Base-by-base conservation (phyloP, 140 eudicot genomes). In the Ambrosia hybrid region DNA sequence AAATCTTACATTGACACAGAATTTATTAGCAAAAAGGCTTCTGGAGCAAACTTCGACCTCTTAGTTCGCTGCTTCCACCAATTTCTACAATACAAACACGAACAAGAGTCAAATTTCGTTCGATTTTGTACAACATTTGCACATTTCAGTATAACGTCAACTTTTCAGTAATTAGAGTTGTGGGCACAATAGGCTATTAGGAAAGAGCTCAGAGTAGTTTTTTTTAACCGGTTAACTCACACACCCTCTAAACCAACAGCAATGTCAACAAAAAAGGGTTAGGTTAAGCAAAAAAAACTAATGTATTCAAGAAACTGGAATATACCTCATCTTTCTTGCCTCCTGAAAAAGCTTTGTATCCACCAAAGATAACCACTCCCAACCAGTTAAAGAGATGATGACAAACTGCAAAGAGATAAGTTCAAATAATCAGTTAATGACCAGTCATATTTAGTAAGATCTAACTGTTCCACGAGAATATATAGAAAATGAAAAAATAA, bases 301-400 rank as follows among this genome's bases (percentile, higher is more conserved):
- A 59, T 0, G 33, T 26, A 11, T 5, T 62, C 4, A 36, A 36
- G 12, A 30, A 26, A 36, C 33, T 56, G 55, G 0, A 39, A 2
- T 15, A 45, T 82, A 79, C 91, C 90, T 81, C 86, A 53, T 74
- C 85, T 38, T 64, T 39, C 84, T 90, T 87, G 89, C 91, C 91
- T 45, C 88, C 83, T 10, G 91, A 60, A 60, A 87, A 87, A 48
- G 82, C 72, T 80, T 90, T 90, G 84, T 74, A 85, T 33, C 86
- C 86, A 45, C 95, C 87, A 68, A 5, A 84, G 63, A 90, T 13
- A 75, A 75, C 72, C 71, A 87, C 36, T 38, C 91, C 96, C 96
- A 90, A 41, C 96, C 96, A 70, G 96, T 6, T 74, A 90, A 74
- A 30, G 96, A 90, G 38, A 85, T 83, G 63, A 90, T 83, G 69